Conservation (phyloP, 495 filamentous ascomycete species). For the Penicillium waksmanii region DNA sequence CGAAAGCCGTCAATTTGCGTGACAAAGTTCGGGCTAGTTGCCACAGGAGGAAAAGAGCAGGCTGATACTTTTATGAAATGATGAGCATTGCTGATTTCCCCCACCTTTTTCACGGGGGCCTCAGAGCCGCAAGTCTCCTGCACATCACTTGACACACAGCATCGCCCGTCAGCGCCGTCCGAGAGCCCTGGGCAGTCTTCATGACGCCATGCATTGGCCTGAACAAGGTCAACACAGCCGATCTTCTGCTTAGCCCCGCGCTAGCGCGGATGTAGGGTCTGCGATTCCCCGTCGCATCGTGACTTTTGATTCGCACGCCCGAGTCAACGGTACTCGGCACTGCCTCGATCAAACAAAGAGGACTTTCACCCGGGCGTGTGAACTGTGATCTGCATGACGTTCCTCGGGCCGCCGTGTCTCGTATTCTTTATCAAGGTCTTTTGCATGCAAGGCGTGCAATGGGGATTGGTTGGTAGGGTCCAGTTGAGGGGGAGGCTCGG, state of each 20-base stretch:
- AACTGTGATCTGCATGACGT: constrained; percentile 22
- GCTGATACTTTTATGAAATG: not conserved
- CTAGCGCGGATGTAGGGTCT: constrained; percentile 11
- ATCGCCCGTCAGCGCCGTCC: too few species aligned
- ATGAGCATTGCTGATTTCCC: not conserved
- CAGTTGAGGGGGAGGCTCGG: not conserved
- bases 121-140: constrained; percentile 26
- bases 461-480: not conserved
- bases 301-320: not conserved
- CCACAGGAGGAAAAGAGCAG: constrained; percentile 13
- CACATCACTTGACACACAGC: constrained; percentile 31
- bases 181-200: too few species aligned
- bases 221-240: constrained; percentile 19
- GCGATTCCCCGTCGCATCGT: constrained; percentile 11
- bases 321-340: constrained; percentile 15
- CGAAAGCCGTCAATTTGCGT: not conserved
- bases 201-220: constrained; percentile 33
- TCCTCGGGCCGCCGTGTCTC: constrained; percentile 7
- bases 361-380: not conserved
- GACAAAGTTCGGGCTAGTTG: constrained; percentile 6
- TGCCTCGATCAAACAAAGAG: constrained; percentile 14
- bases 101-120: not conserved
- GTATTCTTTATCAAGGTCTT: constrained; percentile 14
- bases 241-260: constrained; percentile 16
- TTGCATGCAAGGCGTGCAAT: not conserved